Conservation (phyloP, 345 rosid species). For the Arabidopsis thaliana region DNA sequence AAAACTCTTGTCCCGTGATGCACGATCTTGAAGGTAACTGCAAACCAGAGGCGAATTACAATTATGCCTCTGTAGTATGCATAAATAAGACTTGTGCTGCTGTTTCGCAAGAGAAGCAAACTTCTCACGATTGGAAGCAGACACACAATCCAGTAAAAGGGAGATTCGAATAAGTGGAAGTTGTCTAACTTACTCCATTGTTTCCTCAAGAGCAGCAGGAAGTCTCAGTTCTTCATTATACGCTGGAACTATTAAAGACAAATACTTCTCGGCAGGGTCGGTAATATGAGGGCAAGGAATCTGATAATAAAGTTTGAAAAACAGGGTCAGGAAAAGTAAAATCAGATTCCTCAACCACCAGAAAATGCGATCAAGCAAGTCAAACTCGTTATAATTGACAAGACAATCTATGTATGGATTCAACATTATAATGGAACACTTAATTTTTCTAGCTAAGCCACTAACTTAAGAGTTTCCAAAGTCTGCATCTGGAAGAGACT, state of each 20-base stretch:
- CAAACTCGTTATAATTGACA: not conserved
- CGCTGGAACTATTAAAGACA: slow-evolving; percentile 89
- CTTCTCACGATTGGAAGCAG: slow-evolving; percentile 13
- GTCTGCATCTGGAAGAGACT: not conserved
- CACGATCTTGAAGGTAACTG: slow-evolving; percentile 87
- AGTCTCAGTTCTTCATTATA: slow-evolving; percentile 91
- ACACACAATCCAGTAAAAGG: not conserved
- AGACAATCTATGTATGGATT: not conserved
- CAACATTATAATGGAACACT: not conserved
- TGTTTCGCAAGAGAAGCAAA: slow-evolving; percentile 21
- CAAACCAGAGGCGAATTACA: slow-evolving; percentile 42
- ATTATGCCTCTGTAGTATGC: slow-evolving; percentile 10
- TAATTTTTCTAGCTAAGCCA: not conserved
- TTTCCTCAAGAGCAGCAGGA: slow-evolving; percentile 87
- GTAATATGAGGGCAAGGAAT: slow-evolving; percentile 66
- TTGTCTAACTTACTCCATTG: slow-evolving; percentile 67
- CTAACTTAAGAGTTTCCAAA: slow-evolving; percentile 7
- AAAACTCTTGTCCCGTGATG: slow-evolving; percentile 78
- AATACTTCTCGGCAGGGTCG: slow-evolving; percentile 83
- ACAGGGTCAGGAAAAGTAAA: not conserved
- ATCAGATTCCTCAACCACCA: not conserved
- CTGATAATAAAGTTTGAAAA: slow-evolving; percentile 47
- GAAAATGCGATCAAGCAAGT: not conserved
- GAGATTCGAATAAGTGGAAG: not conserved
- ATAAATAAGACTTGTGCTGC: not conserved